Percentiles rank a stretch among this genome's conserved stretches.
These are phyloP conservation scores for Penicillium desertorum DNA, from an alignment of 495 filamentous ascomycete genomes.

Conservation along the genomic window DNA sequence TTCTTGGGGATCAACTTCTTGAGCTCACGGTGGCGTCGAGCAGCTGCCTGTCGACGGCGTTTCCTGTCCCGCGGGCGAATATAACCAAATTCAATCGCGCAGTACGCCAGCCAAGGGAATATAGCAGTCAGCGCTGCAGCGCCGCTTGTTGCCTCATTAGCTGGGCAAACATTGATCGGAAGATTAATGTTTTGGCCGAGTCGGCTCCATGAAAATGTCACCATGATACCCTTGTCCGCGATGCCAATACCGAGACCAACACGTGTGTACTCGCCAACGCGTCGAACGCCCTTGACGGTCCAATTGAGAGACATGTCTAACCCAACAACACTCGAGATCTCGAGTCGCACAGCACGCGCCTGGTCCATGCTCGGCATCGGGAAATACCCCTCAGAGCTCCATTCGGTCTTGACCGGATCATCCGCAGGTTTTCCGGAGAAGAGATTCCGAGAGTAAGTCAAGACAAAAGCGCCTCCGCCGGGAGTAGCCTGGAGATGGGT, in stretches of 20 bases:
- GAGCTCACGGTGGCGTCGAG: conserved; percentile 40
- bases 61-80: conserved; percentile 43
- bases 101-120: conserved; percentile 50
- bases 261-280: conserved; percentile 39
- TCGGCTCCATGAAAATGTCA: conserved; percentile 44
- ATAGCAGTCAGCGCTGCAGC: conserved; percentile 42
- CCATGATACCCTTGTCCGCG: conserved; percentile 33
- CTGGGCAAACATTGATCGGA: conserved; percentile 41
- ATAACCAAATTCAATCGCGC: conserved; percentile 50
- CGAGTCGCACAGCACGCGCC: conserved; percentile 39
- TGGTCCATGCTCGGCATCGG: conserved; percentile 32
- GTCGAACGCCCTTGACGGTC: conserved; percentile 40
- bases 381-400: conserved; percentile 45
- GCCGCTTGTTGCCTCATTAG: conserved; percentile 36
- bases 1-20: conserved; percentile 44
- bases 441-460: conserved; percentile 44
- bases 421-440: conserved; percentile 41
- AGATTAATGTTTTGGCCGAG: conserved; percentile 44
- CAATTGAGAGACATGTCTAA: conserved; percentile 33
- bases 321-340: conserved; percentile 25
- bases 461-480: conserved; percentile 24
- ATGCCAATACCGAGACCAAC: conserved; percentile 44
- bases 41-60: conserved; percentile 34
- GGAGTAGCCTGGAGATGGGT: conserved; percentile 31
- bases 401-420: conserved; percentile 38